Evolutionary conservation across 345 rosid genomes (phyloP).

Genomic region (Eucalyptus marginata): DNA sequence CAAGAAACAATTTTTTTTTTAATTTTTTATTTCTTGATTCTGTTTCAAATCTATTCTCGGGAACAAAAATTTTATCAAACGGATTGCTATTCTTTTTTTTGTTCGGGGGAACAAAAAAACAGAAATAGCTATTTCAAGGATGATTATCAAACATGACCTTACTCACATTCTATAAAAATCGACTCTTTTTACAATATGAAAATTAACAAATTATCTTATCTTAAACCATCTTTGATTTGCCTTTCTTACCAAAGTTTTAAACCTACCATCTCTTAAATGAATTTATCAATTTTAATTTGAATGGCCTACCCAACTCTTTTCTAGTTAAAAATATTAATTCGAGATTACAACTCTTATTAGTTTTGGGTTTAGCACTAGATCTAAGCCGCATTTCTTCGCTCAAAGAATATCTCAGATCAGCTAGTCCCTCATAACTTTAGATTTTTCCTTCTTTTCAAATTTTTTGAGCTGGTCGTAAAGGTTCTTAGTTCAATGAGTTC

Average conservation of each 20-base stretch:
- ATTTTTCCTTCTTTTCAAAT: not conserved
- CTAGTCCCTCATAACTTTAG: not conserved
- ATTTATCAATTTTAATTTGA: not conserved
- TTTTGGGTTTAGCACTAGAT: not conserved
- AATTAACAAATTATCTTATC: not conserved
- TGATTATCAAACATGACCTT: accelerated
- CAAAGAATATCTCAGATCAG: not conserved
- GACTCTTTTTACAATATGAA: not conserved
- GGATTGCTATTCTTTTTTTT: accelerated
- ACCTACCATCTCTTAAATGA: not conserved
- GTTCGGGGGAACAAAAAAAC: accelerated
- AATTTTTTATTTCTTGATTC: no score
- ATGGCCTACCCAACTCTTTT: not conserved
- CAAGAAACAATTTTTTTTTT: no score
- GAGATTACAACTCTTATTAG: not conserved
- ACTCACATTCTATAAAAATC: not conserved
- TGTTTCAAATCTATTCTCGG: accelerated
- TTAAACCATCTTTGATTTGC: not conserved
- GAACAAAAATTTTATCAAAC: no score
- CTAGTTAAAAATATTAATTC: not conserved
- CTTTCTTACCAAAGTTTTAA: not conserved
- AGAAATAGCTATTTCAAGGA: accelerated
- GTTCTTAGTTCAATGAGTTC: not conserved
- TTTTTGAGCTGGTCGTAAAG: not conserved
- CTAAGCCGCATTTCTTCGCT: not conserved